A percentile compares a stretch with the other conserved stretches of the same genome.
phyloP scores from a whole-genome alignment of 805 yeast genomes.

The Saturnispora gosingensis region DNA sequence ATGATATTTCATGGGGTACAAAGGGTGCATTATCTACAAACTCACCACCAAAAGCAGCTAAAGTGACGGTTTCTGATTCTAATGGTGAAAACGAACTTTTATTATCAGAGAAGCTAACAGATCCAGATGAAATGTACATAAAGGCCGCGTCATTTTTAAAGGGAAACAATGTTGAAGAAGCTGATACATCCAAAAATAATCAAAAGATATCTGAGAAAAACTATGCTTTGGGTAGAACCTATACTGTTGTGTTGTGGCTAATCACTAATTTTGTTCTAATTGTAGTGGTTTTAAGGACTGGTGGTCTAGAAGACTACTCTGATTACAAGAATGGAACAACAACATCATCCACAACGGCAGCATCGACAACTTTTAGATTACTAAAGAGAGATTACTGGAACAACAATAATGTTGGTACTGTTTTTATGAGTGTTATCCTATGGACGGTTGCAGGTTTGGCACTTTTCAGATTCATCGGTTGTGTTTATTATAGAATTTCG shows the following conservation, averaged over 20 bases:
- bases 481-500: constrained; percentile 39
- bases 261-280: constrained; percentile 69
- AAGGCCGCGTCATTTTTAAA: constrained; percentile 20
- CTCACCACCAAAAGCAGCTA: constrained; percentile 55
- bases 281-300: constrained; percentile 74
- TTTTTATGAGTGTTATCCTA: constrained; percentile 72
- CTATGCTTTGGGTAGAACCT: constrained; percentile 81
- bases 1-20: constrained; percentile 96
- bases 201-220: constrained; percentile 40
- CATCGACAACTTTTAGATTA: constrained; percentile 26
- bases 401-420: constrained; percentile 18
- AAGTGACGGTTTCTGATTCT: constrained; percentile 1
- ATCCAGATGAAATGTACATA: constrained; percentile 24
- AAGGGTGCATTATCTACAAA: constrained; percentile 63
- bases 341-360: constrained; percentile 20
- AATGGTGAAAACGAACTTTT: constrained; percentile 17
- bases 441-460: constrained; percentile 92
- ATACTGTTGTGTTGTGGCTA: constrained; percentile 84
- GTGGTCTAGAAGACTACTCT: constrained; percentile 50
- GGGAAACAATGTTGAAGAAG: constrained; percentile 36
- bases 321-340: constrained; percentile 12
- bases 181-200: constrained; percentile 25
- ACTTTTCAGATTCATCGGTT: constrained; percentile 66
- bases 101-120: constrained; percentile 24
- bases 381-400: constrained; percentile 16